Evolutionary conservation across 495 filamentous ascomycete species (phyloP).

Genomic region (Pseudotulostoma volvatum): DNA sequence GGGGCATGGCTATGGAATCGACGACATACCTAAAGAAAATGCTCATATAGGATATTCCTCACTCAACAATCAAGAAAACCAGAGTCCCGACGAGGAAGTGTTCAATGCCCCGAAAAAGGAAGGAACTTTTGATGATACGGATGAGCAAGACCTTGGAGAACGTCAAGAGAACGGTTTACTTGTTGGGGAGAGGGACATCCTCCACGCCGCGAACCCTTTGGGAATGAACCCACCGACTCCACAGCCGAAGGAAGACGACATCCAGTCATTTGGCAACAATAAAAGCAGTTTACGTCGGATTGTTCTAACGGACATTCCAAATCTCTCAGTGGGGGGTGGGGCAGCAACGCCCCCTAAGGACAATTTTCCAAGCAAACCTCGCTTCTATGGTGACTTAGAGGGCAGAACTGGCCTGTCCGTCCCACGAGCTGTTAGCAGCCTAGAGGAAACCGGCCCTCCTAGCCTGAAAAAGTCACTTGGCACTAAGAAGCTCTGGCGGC

Average conservation of each 20-base stretch:
- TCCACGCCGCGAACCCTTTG: conserved; percentile 32
- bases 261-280: conserved; percentile 6
- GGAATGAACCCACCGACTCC: conserved; percentile 39
- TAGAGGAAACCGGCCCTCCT: background rate
- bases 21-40: conserved; percentile 20
- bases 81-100: conserved; percentile 18
- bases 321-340: conserved; percentile 13
- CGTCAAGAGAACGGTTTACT: conserved; percentile 9
- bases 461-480: conserved; percentile 21
- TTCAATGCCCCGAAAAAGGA: conserved; percentile 7
- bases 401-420: conserved; percentile 11
- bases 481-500: conserved; percentile 5
- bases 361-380: conserved; percentile 13
- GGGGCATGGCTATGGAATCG: conserved; percentile 17
- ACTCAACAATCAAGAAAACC: conserved; percentile 22
- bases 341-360: conserved; percentile 7
- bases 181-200: too few species aligned
- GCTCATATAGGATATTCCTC: conserved; percentile 27
- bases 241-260: conserved; percentile 18
- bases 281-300: conserved; percentile 8
- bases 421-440: conserved; percentile 1
- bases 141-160: conserved; percentile 24
- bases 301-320: conserved; percentile 21
- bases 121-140: conserved; percentile 12
- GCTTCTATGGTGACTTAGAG: conserved; percentile 25